Evolutionary conservation across 345 rosid species (phyloP), one percentile per base, ranked within the genome.

Genomic region (Erodium maritimum): DNA sequence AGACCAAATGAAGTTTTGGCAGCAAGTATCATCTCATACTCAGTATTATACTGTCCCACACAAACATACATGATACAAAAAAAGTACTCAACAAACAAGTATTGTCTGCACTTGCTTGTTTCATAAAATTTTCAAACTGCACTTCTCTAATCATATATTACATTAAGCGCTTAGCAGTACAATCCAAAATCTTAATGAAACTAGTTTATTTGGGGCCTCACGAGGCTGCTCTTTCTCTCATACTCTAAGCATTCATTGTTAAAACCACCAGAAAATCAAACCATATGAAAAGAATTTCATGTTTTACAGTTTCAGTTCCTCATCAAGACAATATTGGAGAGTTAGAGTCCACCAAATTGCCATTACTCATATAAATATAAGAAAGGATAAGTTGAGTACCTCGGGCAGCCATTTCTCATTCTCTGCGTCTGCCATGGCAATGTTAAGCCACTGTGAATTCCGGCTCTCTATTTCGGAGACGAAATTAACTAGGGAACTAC

Each of bases 371-470:
- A 17, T 20, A 19, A 54, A n/a, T 16, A 54, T 11, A 11, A 19
- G 21, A 13, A 14, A 23, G 55, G 7, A 17, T 0, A 23, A 56
- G 45, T 61, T 29, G 6, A 34, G 24, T 68, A 91, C 96, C 98
- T 91, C 98, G 17, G 99, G 99, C 52, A 93, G 65, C 99, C 99
- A 93, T 61, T 75, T 77, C 63, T 89, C 85, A 29, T 89, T 89
- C 83, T 91, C 94, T 0, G 96, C 96, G 56, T 91, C 96, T 20
- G 94, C 98, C 95, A 87, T 77, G 21, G 85, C 85, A 67, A 93
- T 65, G 67, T 60, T 81, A 17, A 87, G 81, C 99, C 99, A 93
- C 52, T 76, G 74, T 4, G 81, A 79, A 51, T 87, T 89, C 75
- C 91, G 75, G 52, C 69, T 66, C 77, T 89, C 94, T 14, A 87